Evolutionary conservation across 495 filamentous ascomycete species (phyloP), one percentile per base, ranked within the genome.

Genomic region (Xylaria telfairii): DNA sequence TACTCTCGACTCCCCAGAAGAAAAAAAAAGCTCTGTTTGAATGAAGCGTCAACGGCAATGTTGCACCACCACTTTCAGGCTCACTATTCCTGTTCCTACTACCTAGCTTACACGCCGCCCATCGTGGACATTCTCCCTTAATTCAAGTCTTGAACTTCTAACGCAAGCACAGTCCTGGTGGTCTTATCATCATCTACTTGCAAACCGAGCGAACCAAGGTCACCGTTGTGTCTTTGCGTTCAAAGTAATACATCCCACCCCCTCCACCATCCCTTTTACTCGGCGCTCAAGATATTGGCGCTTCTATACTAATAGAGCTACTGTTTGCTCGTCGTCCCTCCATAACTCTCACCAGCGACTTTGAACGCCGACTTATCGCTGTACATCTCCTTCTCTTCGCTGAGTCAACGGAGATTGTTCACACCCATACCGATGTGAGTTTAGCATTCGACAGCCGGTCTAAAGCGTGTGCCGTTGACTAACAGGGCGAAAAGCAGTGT

Each of bases 341-440:
- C 46, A 15, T n/a, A 21, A 57, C 19, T 32, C 41, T 46, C n/a
- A n/a, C 60, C 61, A 34, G 54, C 53, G 51, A 54, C 19, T 47
- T 57, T 39, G 34, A 62, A 60, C 41, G 41, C 12, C 41, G 46
- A 39, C 56, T 47, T 54, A n/a, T 44, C 56, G 39, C 42, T 47
- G 4, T n/a, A 47, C 41, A n/a, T 74, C 77, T 78, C 78, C 78
- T 77, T 79, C 80, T 82, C 80, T 81, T 81, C 51, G 60, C 71
- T 81, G 80, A 80, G 79, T 81, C 54, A 72, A 79, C 74, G 78
- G 79, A 74, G 78, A 73, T 70, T 67, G 21, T 49, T 41, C 15
- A 37, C 56, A 8, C 56, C 64, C 10, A 41, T 28, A 53, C 21
- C 21, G 54, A 53, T 39, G 67, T 69, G 54, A 37, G 42, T 44